phyloP scores from a whole-genome alignment of 352 stramenopile genomes.

The Nothophytophthora sp. region DNA sequence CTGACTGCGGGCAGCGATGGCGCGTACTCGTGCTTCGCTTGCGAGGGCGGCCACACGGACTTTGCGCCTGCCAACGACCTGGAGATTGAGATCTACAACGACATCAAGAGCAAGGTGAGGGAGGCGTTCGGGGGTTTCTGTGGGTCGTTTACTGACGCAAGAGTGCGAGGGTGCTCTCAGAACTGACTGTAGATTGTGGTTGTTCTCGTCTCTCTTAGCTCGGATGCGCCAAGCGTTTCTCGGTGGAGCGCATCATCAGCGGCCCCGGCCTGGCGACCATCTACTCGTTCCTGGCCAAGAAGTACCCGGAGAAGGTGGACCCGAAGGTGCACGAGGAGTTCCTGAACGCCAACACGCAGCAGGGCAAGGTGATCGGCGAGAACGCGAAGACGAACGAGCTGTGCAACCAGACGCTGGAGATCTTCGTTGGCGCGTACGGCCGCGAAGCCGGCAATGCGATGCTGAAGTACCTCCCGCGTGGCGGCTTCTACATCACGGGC shows the following conservation, averaged over 20 bases:
- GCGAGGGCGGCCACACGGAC: constrained; percentile 95
- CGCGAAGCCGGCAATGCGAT: constrained; percentile 92
- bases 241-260: constrained; percentile 95
- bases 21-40: constrained; percentile 91
- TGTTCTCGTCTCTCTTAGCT: no score
- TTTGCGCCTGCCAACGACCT: constrained; percentile 90
- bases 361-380: constrained; percentile 81
- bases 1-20: constrained; percentile 85
- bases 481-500: constrained; percentile 96
- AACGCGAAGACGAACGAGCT: constrained; percentile 83
- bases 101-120: constrained; percentile 70
- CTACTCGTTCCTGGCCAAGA: constrained; percentile 94
- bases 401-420: constrained; percentile 90
- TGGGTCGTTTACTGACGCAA: no score
- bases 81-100: constrained; percentile 84
- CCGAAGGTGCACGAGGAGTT: constrained; percentile 71
- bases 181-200: no score
- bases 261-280: constrained; percentile 94
- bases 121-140: no score
- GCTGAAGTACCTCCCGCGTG: constrained; percentile 95
- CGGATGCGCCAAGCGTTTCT: constrained; percentile 82
- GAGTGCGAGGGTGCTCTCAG: no score
- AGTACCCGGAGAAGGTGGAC: constrained; percentile 89
- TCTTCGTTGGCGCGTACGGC: constrained; percentile 95
- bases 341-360: constrained; percentile 47